Evolutionary conservation across 1,284 basidiomycete genomes (phyloP).

Genomic region (Ceratobasidium sp.): DNA sequence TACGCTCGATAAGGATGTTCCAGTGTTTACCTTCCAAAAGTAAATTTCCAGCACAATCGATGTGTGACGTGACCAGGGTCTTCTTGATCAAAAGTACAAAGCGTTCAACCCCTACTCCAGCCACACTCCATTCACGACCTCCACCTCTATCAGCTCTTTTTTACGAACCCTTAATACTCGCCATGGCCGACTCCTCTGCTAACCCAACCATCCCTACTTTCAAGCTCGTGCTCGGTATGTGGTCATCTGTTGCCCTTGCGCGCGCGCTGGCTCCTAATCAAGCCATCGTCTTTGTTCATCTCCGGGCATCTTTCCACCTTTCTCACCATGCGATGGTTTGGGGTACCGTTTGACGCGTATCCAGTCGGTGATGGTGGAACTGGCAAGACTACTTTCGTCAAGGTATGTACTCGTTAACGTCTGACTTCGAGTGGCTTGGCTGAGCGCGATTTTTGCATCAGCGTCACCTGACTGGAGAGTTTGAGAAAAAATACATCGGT

Average conservation of each 20-base stretch:
- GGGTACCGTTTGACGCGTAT: slow-evolving; percentile 45
- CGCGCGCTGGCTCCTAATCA: slow-evolving; percentile 11
- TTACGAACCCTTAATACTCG: slow-evolving; percentile 35
- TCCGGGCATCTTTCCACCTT: slow-evolving; percentile 16
- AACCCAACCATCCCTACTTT: slow-evolving; percentile 77
- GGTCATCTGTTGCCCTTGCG: not conserved
- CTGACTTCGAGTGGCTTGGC: not conserved
- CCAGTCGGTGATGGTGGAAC: slow-evolving; percentile 97
- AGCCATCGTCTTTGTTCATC: slow-evolving; percentile 45
- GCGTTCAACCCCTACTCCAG: slow-evolving; percentile 25
- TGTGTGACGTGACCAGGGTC: slow-evolving; percentile 15
- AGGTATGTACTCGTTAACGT: slow-evolving; percentile 59
- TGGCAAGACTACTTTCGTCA: slow-evolving; percentile 98
- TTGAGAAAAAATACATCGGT: slow-evolving; percentile 99
- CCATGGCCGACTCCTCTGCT: slow-evolving; percentile 37
- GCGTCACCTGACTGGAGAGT: slow-evolving; percentile 99
- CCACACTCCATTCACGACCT: slow-evolving; percentile 42
- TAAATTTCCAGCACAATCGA: slow-evolving; percentile 28
- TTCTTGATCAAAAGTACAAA: slow-evolving; percentile 31
- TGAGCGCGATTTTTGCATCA: slow-evolving; percentile 49
- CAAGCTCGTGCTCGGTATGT: slow-evolving; percentile 96
- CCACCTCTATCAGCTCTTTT: not conserved
- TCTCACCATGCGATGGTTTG: slow-evolving; percentile 42
- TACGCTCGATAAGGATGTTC: not conserved
- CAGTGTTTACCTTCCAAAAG: not conserved